Evolutionary conservation across 139 green algal species (phyloP), one percentile per base, ranked within the genome.

Genomic region (Chlamydomonas sp.): DNA sequence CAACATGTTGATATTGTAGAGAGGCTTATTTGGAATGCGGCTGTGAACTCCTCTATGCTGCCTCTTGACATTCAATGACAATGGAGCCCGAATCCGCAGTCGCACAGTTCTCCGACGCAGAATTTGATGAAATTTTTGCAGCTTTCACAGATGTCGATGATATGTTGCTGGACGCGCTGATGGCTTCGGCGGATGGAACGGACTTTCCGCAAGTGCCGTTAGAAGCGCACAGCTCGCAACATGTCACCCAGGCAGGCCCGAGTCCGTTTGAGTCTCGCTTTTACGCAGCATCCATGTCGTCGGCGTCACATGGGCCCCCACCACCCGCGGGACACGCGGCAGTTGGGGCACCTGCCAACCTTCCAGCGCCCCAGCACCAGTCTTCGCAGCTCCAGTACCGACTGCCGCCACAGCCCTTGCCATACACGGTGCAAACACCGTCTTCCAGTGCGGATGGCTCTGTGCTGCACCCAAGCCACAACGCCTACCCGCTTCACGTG

Each of bases 131-230:
- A 49, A 49, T 49, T 0, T 49, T 49, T 49, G 31, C 31, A 49
- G 78, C 78, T 1, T 83, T 83, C 20, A 63, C 78, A 4, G 78
- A 83, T 5, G 62, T 83, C 18, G 78, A 83, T 73, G 78, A 83
- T n/a, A 73, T 83, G 63, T 20, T 83, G 7, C 66, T 83, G 64
- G 64, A 69, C 64, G 10, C 64, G 12, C 64, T 17, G 64, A 10
- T 69, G 64, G 31, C 31, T 12, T 69, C 64, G 10, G 12, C 17
- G 78, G 61, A 5, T 83, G 78, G 62, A n/a, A 83, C 66, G 78
- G 61, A 2, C 63, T 83, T 16, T 69, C 3, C 0, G 20, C 78
- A 17, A 20, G 62, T 73, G 2, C 78, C 16, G 63, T 83, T 73
- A 63, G 66, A 12, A 20, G 69, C 69, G 31, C 12, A 5, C 69